Percentiles rank a stretch among this genome's conserved stretches.
Conservation (phyloP, 2,329 filamentous ascomycete species). For the Penicillium sp. region DNA sequence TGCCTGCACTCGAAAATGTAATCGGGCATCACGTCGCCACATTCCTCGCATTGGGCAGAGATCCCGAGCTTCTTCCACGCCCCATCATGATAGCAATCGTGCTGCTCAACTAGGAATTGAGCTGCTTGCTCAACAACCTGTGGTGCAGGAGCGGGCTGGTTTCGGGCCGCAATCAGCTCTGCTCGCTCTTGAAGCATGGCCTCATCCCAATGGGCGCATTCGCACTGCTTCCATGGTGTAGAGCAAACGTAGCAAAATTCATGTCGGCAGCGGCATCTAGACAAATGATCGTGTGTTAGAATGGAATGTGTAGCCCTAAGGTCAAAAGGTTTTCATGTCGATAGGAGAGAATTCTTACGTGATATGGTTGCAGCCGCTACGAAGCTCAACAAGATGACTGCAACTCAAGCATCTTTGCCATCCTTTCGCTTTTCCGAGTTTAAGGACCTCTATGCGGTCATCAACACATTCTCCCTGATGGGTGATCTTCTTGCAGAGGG, state of each 20-base stretch:
- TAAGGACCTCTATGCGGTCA: conserved; percentile 45
- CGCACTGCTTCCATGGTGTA: conserved; percentile 29
- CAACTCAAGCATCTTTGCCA: conserved; percentile 78
- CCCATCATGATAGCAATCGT: neutral
- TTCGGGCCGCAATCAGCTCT: neutral
- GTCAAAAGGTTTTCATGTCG: neutral
- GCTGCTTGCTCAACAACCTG: neutral
- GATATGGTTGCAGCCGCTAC: conserved; percentile 37
- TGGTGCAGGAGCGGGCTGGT: neutral
- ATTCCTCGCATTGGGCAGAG: neutral
- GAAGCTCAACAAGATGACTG: conserved; percentile 50
- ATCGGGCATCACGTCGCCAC: neutral
- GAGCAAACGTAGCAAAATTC: conserved; percentile 38
- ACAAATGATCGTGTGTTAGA: neutral
- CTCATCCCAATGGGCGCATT: conserved; percentile 27
- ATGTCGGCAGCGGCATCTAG: conserved; percentile 31
- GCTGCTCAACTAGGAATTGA: neutral
- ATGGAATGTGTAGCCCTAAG: too few species aligned
- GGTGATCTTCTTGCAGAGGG: conserved; percentile 24
- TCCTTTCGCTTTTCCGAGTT: conserved; percentile 64
- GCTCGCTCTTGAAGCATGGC: neutral
- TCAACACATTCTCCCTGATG: conserved; percentile 28
- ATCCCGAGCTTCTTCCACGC: neutral
- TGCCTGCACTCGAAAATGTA: neutral
- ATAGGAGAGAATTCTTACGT: conserved; percentile 25